Percentiles rank a stretch among this genome's conserved stretches.
These are phyloP conservation scores for Fragaria nilgerrensis DNA, from an alignment of 306 rosid genomes.

Conservation along the genomic window DNA sequence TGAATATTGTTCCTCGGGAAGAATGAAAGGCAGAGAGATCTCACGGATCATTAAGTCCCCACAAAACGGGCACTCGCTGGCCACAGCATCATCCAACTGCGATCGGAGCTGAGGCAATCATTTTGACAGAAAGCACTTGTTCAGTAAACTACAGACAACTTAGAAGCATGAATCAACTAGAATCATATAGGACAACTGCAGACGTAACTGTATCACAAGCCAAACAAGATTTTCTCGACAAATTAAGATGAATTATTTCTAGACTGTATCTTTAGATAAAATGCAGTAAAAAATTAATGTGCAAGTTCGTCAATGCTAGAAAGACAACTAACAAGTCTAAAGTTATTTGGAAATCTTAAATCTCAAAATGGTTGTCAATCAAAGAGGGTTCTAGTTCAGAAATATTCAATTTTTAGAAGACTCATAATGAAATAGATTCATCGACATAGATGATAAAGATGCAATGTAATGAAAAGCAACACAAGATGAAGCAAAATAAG, in stretches of 20 bases:
- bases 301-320: neutral
- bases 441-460: constrained; percentile 23
- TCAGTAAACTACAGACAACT: constrained; percentile 7
- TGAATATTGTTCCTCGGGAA: constrained; percentile 62
- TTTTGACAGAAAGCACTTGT: constrained; percentile 6
- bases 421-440: neutral
- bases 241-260: neutral
- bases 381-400: neutral
- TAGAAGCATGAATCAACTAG: neutral
- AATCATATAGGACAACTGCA: neutral
- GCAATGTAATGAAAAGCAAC: constrained; percentile 1
- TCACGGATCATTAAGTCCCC: constrained; percentile 91
- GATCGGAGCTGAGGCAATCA: constrained; percentile 69
- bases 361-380: constrained; percentile 7
- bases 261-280: neutral
- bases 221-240: neutral
- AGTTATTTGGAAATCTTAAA: neutral
- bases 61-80: constrained; percentile 95
- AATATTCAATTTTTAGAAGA: neutral
- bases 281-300: neutral
- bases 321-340: neutral
- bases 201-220: neutral
- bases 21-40: constrained; percentile 77
- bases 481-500: neutral
- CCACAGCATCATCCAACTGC: constrained; percentile 91